Conservation (phyloP, 2,329 filamentous ascomycete species). For the Cladophialophora yegresii region DNA sequence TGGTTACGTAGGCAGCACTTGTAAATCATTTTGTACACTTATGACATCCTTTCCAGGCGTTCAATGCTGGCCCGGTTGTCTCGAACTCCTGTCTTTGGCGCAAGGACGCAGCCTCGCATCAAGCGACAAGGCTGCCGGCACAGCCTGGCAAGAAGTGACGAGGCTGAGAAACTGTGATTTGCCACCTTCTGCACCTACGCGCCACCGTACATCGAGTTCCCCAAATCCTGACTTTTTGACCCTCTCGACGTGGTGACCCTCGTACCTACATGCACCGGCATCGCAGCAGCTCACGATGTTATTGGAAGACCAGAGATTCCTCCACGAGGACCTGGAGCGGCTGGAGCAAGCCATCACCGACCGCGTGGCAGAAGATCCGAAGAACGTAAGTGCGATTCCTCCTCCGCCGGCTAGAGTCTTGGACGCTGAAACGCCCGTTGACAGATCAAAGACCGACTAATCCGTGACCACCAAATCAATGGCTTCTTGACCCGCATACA, state of each 20-base stretch:
- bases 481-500: conserved; percentile 87
- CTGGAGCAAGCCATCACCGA: conserved; percentile 92
- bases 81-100: not conserved
- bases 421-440: not conserved
- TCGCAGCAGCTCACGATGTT: conserved; percentile 59
- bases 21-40: not conserved
- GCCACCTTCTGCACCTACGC: not conserved
- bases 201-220: conserved; percentile 6
- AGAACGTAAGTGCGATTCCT: conserved; percentile 64
- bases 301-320: conserved; percentile 87
- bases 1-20: not conserved
- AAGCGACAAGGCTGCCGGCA: not conserved
- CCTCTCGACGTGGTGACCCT: too few species aligned
- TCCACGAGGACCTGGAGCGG: conserved; percentile 95
- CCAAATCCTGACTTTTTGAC: not conserved
- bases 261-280: not conserved
- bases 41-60: not conserved
- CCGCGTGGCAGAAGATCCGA: conserved; percentile 83
- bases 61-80: not conserved
- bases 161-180: not conserved
- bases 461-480: conserved; percentile 87
- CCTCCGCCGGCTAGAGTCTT: not conserved
- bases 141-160: not conserved
- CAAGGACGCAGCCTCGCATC: not conserved
- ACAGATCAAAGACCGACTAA: conserved; percentile 83